Percentiles rank a stretch among this genome's conserved stretches.
Evolutionary conservation across 2,329 filamentous ascomycete genomes (phyloP).

Genomic region (Aspergillus arachidicola): DNA sequence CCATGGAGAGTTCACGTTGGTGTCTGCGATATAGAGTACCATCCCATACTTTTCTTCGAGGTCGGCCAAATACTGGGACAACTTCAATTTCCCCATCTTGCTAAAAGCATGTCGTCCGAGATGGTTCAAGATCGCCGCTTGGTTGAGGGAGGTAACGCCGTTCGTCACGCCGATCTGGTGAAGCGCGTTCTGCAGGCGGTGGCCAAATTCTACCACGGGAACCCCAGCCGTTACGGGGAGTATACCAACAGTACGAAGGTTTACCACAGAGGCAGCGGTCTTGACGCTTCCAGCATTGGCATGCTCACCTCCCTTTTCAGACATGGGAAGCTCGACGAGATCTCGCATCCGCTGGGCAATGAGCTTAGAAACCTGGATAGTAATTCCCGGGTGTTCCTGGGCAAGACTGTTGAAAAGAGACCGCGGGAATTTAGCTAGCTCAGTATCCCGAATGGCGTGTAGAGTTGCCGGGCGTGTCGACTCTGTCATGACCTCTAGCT

Average conservation of each 20-base stretch:
- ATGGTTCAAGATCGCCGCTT: constrained; percentile 91
- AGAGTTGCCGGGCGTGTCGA: constrained; percentile 86
- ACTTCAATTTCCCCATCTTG: constrained; percentile 92
- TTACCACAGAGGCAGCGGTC: constrained; percentile 77
- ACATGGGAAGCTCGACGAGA: constrained; percentile 78
- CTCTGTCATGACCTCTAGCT: constrained; percentile 95
- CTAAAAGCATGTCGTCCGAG: constrained; percentile 95
- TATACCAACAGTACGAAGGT: constrained; percentile 88
- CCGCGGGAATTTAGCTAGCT: constrained; percentile 92
- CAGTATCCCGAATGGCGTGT: constrained; percentile 94
- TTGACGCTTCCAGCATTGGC: constrained; percentile 55
- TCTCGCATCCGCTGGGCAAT: constrained; percentile 94
- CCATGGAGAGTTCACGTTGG: constrained; percentile 95
- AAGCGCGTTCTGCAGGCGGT: constrained; percentile 81
- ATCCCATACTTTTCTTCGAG: constrained; percentile 96
- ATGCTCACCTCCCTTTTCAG: constrained; percentile 65
- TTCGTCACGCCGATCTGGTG: constrained; percentile 86
- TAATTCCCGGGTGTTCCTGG: constrained; percentile 95
- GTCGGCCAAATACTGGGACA: constrained; percentile 94
- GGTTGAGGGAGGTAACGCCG: constrained; percentile 88
- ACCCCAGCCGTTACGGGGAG: constrained; percentile 89
- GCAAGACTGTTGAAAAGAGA: constrained; percentile 97
- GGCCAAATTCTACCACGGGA: constrained; percentile 93
- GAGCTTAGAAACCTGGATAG: constrained; percentile 98
- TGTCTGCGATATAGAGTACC: constrained; percentile 94